Conservation (phyloP, 495 filamentous ascomycete genomes). For the Clohesyomyces aquaticus region DNA sequence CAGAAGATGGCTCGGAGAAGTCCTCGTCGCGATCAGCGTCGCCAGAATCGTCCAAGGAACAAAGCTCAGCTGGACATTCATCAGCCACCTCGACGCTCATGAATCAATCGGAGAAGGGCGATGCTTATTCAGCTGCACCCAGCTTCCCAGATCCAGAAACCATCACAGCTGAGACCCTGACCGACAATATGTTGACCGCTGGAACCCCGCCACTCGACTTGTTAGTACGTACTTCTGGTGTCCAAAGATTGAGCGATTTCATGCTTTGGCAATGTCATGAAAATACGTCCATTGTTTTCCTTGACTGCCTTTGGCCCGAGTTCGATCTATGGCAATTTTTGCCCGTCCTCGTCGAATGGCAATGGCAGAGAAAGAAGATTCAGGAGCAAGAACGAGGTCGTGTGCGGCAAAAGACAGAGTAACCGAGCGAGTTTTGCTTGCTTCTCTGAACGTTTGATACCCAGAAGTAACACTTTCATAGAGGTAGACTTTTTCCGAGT, state of each 20-base stretch:
- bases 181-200: constrained; percentile 80
- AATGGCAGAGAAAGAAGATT: constrained; percentile 67
- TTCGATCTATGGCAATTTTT: constrained; percentile 95
- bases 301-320: constrained; percentile 93
- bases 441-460: constrained; percentile 4
- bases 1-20: constrained; percentile 46
- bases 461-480: constrained; percentile 7
- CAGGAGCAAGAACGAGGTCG: constrained; percentile 35
- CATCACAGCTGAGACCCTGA: constrained; percentile 79
- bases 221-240: constrained; percentile 86
- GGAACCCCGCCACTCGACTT: constrained; percentile 86
- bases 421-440: not conserved
- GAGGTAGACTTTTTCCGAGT: not conserved
- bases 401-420: constrained; percentile 10
- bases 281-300: constrained; percentile 86
- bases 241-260: constrained; percentile 90
- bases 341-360: constrained; percentile 90
- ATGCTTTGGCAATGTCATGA: constrained; percentile 98
- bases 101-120: constrained; percentile 32
- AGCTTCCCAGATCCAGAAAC: constrained; percentile 71
- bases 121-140: constrained; percentile 14
- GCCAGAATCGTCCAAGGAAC: constrained; percentile 40
- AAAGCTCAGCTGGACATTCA: constrained; percentile 30
- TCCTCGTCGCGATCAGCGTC: constrained; percentile 46
- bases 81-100: constrained; percentile 40